Evolutionary conservation across 1,284 basidiomycete species (phyloP).

Genomic region (Heterobasidion annosum): DNA sequence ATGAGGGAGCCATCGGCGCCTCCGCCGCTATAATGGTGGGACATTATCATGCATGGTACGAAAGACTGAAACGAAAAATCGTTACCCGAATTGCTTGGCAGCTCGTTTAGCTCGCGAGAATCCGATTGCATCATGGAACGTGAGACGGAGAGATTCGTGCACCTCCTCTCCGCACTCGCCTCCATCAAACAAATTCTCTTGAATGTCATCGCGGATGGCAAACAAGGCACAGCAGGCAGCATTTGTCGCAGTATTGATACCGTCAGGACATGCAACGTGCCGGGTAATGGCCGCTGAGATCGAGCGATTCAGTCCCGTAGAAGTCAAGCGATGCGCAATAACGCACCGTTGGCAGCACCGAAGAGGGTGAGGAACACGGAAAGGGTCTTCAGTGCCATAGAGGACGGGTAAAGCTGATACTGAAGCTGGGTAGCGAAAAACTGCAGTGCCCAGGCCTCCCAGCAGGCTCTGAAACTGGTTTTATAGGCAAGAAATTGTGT

Average conservation of each 20-base stretch:
- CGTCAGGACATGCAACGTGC: constrained; percentile 6
- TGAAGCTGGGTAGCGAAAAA: no score
- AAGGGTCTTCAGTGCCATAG: no score
- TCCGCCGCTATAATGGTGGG: background rate
- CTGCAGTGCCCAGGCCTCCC: no score
- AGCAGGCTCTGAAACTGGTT: no score
- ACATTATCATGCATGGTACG: background rate
- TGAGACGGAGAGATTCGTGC: constrained; percentile 8
- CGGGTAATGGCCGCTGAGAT: constrained; percentile 2
- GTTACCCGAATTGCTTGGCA: background rate
- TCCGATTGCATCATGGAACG: constrained; percentile 10
- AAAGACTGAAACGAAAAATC: background rate
- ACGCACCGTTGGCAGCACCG: no score
- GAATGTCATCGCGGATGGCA: constrained; percentile 6
- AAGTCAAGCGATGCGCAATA: no score
- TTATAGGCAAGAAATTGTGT: no score
- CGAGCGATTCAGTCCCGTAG: no score
- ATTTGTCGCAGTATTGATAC: constrained; percentile 6
- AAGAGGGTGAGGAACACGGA: no score
- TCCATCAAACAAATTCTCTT: constrained; percentile 7
- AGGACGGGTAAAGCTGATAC: no score
- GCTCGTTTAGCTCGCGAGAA: constrained; percentile 5
- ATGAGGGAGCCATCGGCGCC: constrained; percentile 17
- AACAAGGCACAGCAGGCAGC: constrained; percentile 5
- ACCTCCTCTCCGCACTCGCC: constrained; percentile 7